Conservation (phyloP, 2,329 filamentous ascomycete genomes). For the Fusarium sarcochroum region DNA sequence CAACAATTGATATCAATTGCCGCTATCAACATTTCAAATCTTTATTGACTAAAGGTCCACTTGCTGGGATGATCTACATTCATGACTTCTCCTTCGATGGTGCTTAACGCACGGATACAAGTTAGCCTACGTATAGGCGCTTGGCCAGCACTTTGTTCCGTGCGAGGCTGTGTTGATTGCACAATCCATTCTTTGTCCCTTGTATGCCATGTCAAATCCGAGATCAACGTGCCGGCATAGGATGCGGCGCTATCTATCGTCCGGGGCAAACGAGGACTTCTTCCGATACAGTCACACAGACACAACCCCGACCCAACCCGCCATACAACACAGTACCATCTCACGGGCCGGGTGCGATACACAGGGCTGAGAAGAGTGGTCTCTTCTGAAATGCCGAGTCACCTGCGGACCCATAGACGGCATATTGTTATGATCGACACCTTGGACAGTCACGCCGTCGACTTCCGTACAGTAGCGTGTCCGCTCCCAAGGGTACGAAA, state of each 20-base stretch:
- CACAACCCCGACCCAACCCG: neutral
- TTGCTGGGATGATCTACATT: constrained; percentile 8
- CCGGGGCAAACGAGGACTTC: constrained; percentile 12
- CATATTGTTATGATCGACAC: constrained; percentile 30
- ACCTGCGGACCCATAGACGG: constrained; percentile 15
- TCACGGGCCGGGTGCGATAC: neutral
- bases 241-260: constrained; percentile 4
- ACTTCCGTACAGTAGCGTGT: constrained; percentile 25
- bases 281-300: constrained; percentile 4
- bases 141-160: constrained; percentile 16
- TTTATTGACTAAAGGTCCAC: constrained; percentile 15
- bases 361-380: neutral
- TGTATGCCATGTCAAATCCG: constrained; percentile 17
- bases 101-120: constrained; percentile 25
- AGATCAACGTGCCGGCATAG: constrained; percentile 4
- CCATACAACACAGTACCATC: neutral
- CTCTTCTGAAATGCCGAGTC: constrained; percentile 28
- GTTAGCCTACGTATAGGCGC: constrained; percentile 7
- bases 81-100: neutral
- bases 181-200: constrained; percentile 5
- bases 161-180: constrained; percentile 15
- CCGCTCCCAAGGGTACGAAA: neutral
- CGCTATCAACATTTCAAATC: neutral
- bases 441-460: constrained; percentile 14
- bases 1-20: neutral